Base-by-base conservation (phyloP, 176 grass and related monocot species). In the Ensete glaucum region DNA sequence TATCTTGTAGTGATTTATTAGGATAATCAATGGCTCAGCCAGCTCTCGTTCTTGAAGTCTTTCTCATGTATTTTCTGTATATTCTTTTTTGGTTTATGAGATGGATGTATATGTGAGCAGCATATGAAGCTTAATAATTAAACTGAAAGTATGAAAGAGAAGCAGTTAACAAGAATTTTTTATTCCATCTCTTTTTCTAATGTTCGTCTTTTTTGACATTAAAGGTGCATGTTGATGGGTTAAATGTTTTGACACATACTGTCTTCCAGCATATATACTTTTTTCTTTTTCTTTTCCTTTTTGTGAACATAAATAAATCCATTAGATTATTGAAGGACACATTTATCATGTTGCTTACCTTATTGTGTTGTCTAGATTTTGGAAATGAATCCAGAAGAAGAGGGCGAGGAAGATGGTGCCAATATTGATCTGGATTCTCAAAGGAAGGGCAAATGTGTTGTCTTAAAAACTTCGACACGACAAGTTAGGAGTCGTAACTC, bases 361-460 rank as follows among this genome's bases (percentile, higher is more conserved):
- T 55, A 29, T 79, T 54, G 2, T 79, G 5, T 20, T 70, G 11
- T 20, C 10, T 58, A 79, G 77, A 79, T 79, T 21, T 58, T 79
- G 17, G 77, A 79, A 53, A 79, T 79, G 77, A 79, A 79, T 52
- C 77, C 77, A 8, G 77, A 79, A 55, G 77, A 79, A 43, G 77
- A 79, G 52, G 77, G 53, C 13, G 77, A 79, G 27, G 77, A 79
- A 70, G 77, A 79, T 57, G 77, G 77, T 59, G 77, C 77, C 5
- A 79, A 79, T 69, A 65, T 79, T 69, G 77, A 79, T 79, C 51
- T 71, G 11, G 80, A 75, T 59, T 82, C 34, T 26, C 43, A 60
- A 29, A 54, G 67, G 34, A 87, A 83, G 80, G 82, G 82, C 2
- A 84, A 84, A 77, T 85, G 87, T 74, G 87, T 89, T 77, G 83